Percentiles rank a stretch among this genome's conserved stretches.
Conservation (phyloP, 2,329 filamentous ascomycete genomes). For the Talaromyces marneffei region DNA sequence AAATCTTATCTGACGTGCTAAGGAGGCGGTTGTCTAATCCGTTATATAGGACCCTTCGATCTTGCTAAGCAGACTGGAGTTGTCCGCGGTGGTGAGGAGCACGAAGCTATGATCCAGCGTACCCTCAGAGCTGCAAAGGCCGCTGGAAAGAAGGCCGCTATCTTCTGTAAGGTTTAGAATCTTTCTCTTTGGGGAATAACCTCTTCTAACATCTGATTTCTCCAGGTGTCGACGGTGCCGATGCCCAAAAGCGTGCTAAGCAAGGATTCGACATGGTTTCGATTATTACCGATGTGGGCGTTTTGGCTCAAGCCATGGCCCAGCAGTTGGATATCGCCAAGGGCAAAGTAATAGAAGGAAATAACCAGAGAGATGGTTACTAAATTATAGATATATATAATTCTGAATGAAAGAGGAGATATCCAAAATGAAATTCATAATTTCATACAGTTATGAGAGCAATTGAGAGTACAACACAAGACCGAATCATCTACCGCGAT, state of each 20-base stretch:
- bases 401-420: not conserved
- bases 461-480: not conserved
- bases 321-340: slow-evolving; percentile 28
- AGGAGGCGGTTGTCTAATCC: not conserved
- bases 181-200: not conserved
- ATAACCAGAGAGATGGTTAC: not conserved
- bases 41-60: slow-evolving; percentile 27
- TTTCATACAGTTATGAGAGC: not conserved
- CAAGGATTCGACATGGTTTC: slow-evolving; percentile 41
- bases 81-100: slow-evolving; percentile 31
- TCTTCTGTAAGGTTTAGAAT: slow-evolving; percentile 32
- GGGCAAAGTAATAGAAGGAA: slow-evolving; percentile 16
- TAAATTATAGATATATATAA: not conserved
- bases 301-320: slow-evolving; percentile 30
- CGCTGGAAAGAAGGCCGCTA: slow-evolving; percentile 37
- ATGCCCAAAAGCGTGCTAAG: slow-evolving; percentile 28
- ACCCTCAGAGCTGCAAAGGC: slow-evolving; percentile 30
- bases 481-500: not conserved
- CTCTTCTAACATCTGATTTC: no score
- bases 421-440: not conserved
- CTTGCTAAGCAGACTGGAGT: slow-evolving; percentile 37
- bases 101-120: slow-evolving; percentile 36
- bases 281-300: slow-evolving; percentile 33
- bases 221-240: slow-evolving; percentile 29
- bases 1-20: no score